Percentiles rank a stretch among this genome's conserved stretches.
Conservation (phyloP, 768 basidiomycete genomes). For the Amanita thiersii region DNA sequence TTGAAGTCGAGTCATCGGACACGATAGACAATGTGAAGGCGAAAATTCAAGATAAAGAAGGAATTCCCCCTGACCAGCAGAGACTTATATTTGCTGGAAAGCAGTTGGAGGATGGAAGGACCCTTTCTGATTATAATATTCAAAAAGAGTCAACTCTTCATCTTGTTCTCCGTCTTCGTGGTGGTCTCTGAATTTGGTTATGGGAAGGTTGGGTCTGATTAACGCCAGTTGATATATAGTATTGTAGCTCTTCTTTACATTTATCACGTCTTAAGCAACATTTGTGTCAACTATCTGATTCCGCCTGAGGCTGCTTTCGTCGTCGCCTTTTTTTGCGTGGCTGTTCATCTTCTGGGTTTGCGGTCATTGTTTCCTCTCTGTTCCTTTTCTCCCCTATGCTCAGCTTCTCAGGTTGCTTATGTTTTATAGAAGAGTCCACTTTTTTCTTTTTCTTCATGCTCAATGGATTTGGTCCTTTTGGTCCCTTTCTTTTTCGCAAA, state of each 20-base stretch:
- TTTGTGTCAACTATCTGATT: neutral
- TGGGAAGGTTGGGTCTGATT: neutral
- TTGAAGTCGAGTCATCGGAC: constrained; percentile 82
- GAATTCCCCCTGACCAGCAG: constrained; percentile 73
- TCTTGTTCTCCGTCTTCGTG: constrained; percentile 70
- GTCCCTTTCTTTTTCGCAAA: constrained; percentile 50
- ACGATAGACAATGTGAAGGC: constrained; percentile 86
- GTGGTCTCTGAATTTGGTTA: constrained; percentile 44
- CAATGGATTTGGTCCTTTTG: constrained; percentile 87
- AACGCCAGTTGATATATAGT: neutral
- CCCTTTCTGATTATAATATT: constrained; percentile 71
- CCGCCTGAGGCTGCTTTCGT: constrained; percentile 6
- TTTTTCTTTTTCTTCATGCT: constrained; percentile 83
- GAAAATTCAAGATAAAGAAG: constrained; percentile 93
- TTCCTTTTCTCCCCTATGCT: constrained; percentile 17
- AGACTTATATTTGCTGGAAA: constrained; percentile 77
- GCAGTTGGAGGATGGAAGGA: constrained; percentile 73
- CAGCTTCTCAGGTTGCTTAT: constrained; percentile 35
- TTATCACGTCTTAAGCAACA: neutral
- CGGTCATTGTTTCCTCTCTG: constrained; percentile 9
- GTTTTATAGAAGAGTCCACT: constrained; percentile 24
- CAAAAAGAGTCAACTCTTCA: constrained; percentile 71
- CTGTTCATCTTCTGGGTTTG: constrained; percentile 10
- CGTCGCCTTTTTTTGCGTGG: constrained; percentile 10
- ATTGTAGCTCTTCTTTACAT: neutral